Conservation (phyloP, 1,284 basidiomycete species). For the Tilletia walkeri region DNA sequence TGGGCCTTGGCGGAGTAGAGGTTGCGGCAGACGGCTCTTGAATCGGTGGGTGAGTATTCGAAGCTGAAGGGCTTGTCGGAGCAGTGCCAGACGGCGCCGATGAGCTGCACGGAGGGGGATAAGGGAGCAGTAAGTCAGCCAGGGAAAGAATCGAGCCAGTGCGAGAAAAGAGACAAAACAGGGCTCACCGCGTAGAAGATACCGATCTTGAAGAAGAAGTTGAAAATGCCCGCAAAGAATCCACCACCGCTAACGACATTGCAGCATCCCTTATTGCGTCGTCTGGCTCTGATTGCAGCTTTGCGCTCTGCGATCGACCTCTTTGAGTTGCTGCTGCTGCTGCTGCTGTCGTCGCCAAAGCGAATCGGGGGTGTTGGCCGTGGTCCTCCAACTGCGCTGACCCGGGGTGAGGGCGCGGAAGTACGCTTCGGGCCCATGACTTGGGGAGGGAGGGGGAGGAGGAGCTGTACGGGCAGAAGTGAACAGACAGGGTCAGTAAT, state of each 20-base stretch:
- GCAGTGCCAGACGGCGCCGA: slow-evolving; percentile 8
- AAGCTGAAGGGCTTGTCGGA: slow-evolving; percentile 8
- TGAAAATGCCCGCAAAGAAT: not conserved
- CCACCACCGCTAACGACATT: not conserved
- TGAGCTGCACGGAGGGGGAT: not conserved
- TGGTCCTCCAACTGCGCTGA: slow-evolving; percentile 3
- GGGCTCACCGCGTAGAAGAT: slow-evolving; percentile 11
- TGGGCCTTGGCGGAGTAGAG: slow-evolving; percentile 14
- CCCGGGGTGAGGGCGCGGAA: not conserved
- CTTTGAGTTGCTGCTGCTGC: not conserved
- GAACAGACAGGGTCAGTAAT: too few relatives aligned
- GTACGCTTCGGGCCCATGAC: not conserved
- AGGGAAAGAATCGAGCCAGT: too few relatives aligned
- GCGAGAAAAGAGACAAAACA: not conserved
- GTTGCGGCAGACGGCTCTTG: not conserved
- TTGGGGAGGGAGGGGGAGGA: too few relatives aligned
- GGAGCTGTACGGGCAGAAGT: too few relatives aligned
- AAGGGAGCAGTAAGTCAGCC: not conserved
- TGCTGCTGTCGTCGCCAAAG: not conserved
- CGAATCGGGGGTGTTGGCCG: slow-evolving; percentile 15
- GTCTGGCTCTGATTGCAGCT: not conserved
- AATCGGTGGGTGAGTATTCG: not conserved
- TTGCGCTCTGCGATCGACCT: not conserved
- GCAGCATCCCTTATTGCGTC: not conserved
- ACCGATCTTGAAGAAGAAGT: slow-evolving; percentile 14